phyloP scores from a whole-genome alignment of 2,329 filamentous ascomycete species.

The Xylariaceae sp. region DNA sequence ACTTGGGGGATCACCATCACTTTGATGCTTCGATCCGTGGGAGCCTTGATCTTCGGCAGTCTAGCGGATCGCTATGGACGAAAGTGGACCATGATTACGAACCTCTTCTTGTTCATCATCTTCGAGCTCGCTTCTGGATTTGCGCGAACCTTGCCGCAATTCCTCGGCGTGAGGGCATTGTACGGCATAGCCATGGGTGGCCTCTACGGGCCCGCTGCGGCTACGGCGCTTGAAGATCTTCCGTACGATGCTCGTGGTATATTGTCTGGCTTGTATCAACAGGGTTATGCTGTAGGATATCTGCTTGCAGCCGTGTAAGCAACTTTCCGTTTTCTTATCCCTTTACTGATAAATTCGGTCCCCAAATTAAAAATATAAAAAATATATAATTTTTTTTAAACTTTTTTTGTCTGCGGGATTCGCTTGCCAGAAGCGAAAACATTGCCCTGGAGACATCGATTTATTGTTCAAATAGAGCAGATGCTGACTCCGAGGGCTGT shows the following conservation, averaged over 20 bases:
- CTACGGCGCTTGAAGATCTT: conserved; percentile 28
- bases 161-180: conserved; percentile 24
- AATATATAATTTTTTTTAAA: too few relatives aligned
- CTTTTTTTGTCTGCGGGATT: too few relatives aligned
- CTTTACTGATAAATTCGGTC: too few relatives aligned
- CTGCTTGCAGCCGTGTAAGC: conserved; percentile 24
- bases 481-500: too few relatives aligned
- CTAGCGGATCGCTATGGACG: conserved; percentile 27
- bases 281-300: conserved; percentile 21
- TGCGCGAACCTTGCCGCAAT: conserved; percentile 23
- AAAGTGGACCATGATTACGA: conserved; percentile 27
- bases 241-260: conserved; percentile 28
- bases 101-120: conserved; percentile 25
- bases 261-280: conserved; percentile 24
- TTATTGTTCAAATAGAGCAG: too few relatives aligned
- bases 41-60: conserved; percentile 24
- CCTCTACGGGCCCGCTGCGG: conserved; percentile 26
- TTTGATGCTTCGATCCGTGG: conserved; percentile 27
- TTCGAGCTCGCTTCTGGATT: conserved; percentile 29
- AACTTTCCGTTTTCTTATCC: too few relatives aligned
- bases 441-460: too few relatives aligned
- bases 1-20: conserved; percentile 29
- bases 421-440: too few relatives aligned
- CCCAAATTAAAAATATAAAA: too few relatives aligned
- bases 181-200: conserved; percentile 33